phyloP scores from a whole-genome alignment of 1,284 basidiomycete species.

The Inonotus hispidus region DNA sequence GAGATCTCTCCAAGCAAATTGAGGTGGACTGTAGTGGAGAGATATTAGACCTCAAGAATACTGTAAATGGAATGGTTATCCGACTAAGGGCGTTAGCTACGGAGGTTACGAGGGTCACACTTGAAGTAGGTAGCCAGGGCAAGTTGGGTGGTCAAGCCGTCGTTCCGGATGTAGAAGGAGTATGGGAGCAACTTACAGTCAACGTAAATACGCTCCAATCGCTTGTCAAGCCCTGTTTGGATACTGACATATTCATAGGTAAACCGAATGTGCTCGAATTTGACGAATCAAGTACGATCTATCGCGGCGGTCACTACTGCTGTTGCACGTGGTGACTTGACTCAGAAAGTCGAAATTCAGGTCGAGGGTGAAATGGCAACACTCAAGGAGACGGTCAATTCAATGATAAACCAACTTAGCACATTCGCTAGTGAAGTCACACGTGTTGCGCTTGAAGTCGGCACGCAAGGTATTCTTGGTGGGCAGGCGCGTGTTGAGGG shows the following conservation, averaged over 20 bases:
- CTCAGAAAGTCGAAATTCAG: conserved; percentile 84
- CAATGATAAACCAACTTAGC: conserved; percentile 86
- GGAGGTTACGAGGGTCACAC: conserved; percentile 93
- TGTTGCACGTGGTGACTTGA: conserved; percentile 85
- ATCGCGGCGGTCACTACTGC: conserved; percentile 92
- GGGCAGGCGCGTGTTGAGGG: conserved; percentile 91
- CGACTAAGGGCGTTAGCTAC: conserved; percentile 85
- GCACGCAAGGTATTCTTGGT: conserved; percentile 88
- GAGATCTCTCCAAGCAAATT: conserved; percentile 94
- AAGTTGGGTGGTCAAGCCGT: conserved; percentile 90
- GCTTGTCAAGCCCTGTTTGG: not conserved
- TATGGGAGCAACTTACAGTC: conserved; percentile 88
- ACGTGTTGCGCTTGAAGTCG: conserved; percentile 88
- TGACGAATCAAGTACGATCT: conserved; percentile 92
- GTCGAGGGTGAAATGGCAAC: conserved; percentile 92
- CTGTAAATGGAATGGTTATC: conserved; percentile 97
- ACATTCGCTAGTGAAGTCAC: conserved; percentile 95
- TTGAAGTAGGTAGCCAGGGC: conserved; percentile 89
- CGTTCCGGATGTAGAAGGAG: conserved; percentile 92
- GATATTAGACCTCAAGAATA: conserved; percentile 95
- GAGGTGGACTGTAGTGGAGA: conserved; percentile 96
- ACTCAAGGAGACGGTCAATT: conserved; percentile 80
- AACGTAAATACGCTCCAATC: conserved; percentile 55
- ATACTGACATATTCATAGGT: conserved; percentile 45
- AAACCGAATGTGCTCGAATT: conserved; percentile 88